Evolutionary conservation across 306 rosid species (phyloP).

Genomic region (Ochetophila trinervis): DNA sequence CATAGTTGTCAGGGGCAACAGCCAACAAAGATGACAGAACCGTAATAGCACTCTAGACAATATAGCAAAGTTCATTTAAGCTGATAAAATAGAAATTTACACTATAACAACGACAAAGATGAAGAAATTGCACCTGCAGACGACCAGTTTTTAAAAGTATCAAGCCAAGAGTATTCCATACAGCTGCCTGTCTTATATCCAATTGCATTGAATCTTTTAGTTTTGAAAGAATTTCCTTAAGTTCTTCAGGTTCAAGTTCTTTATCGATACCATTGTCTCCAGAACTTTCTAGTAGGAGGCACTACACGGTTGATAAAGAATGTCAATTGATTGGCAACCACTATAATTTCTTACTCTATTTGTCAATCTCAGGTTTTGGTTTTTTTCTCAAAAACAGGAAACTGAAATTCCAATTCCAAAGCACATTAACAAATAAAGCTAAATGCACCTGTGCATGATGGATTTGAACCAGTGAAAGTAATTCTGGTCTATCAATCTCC

Average conservation of each 20-base stretch:
- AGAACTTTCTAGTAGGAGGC: constrained; percentile 74
- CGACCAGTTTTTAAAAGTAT: constrained; percentile 84
- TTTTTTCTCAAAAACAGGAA: background rate
- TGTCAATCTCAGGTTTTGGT: background rate
- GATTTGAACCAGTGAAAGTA: constrained; percentile 81
- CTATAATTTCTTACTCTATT: background rate
- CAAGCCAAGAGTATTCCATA: constrained; percentile 91
- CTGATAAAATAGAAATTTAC: constrained; percentile 17
- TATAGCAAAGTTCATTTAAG: constrained; percentile 28
- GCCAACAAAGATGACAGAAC: constrained; percentile 79
- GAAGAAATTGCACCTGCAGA: constrained; percentile 49
- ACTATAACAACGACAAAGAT: constrained; percentile 11
- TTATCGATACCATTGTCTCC: constrained; percentile 64
- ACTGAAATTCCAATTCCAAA: background rate
- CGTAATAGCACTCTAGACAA: constrained; percentile 70
- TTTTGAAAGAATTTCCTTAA: constrained; percentile 72
- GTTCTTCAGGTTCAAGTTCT: constrained; percentile 83
- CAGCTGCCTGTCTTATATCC: constrained; percentile 85
- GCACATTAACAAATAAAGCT: constrained; percentile 4
- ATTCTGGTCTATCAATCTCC: constrained; percentile 75
- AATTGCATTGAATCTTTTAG: constrained; percentile 66
- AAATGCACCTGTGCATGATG: constrained; percentile 92
- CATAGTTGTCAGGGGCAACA: constrained; percentile 66
- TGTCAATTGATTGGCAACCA: constrained; percentile 28
- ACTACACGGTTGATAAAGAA: constrained; percentile 54